Evolutionary conservation across 768 basidiomycete species (phyloP), one percentile per base, ranked within the genome.

Genomic region (Rhodosporidiobolus odoratus): DNA sequence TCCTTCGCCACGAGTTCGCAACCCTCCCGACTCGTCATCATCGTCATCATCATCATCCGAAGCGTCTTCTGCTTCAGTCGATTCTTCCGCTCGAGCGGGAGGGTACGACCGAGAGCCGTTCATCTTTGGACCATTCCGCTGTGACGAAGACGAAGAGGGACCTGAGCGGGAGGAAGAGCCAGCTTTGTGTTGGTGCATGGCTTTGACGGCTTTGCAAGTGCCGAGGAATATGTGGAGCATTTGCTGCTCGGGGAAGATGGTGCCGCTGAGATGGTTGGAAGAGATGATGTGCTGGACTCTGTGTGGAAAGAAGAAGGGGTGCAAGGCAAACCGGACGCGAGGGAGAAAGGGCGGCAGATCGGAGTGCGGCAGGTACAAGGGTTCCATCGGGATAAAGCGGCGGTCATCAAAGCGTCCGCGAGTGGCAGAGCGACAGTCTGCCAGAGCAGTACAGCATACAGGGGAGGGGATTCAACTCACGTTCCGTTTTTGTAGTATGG

Each of bases 261-360:
- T 86, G 35, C 87, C 86, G 72, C 91, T 90, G 64, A 92, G 71
- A 40, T 89, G 85, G 77, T 94, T 88, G 48, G 86, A 83, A 76
- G 92, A 92, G 72, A 99, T 97, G 38, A 87, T 87, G 77, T 98
- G 93, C 84, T 98, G 96, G 12, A 99, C 84, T 77, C 97, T 98
- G 37, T 92, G 95, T 62, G 88, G 84, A 5, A 15, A 12, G 54
- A 37, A 16, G 54, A 37, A 57, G 35, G 54, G 21, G 54, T 4
- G 54, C 30, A 38, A 30, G 34, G 54, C n/a, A 1, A n/a, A 25
- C 2, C 1, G 21, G 56, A 1, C 15, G 17, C 4, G 90, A 92
- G 73, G 27, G 65, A 63, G 65, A 68, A 76, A 56, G 66, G 37
- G 53, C n/a, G n/a, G 9, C n/a, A n/a, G 48, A 23, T 12, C 21